phyloP scores from a whole-genome alignment of 257 asterid species.

The Solanum peruvianum region DNA sequence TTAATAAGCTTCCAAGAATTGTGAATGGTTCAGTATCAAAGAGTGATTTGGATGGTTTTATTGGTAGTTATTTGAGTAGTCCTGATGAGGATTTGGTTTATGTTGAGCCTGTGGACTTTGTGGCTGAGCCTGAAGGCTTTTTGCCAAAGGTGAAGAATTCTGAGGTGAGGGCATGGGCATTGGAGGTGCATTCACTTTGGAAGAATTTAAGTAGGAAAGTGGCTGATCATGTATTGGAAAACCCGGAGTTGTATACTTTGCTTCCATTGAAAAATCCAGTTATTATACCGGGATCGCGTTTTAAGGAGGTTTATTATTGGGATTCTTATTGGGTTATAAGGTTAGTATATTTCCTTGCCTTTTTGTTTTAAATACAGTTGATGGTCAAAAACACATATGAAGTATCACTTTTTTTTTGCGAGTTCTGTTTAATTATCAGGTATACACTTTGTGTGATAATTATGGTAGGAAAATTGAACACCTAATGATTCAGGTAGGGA shows the following conservation, averaged over 20 bases:
- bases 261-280: slow-evolving; percentile 61
- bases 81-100: slow-evolving; percentile 45
- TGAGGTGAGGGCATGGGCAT: slow-evolving; percentile 62
- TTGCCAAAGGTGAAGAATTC: slow-evolving; percentile 39
- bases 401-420: background rate
- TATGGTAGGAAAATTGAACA: background rate
- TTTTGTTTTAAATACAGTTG: background rate
- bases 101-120: slow-evolving; percentile 52
- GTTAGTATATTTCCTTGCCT: slow-evolving; percentile 14
- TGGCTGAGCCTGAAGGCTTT: slow-evolving; percentile 42
- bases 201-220: slow-evolving; percentile 70
- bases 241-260: slow-evolving; percentile 52
- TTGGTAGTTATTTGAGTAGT: slow-evolving; percentile 22
- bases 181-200: slow-evolving; percentile 76
- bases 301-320: slow-evolving; percentile 91
- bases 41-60: slow-evolving; percentile 21
- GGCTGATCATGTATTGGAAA: slow-evolving; percentile 34
- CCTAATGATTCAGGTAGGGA: background rate
- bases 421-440: background rate
- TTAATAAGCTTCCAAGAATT: slow-evolving; percentile 17
- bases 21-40: slow-evolving; percentile 31
- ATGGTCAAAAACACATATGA: background rate
- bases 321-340: slow-evolving; percentile 91
- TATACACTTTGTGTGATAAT: background rate
- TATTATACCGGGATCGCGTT: slow-evolving; percentile 82